Percentiles rank a stretch among this genome's conserved stretches.
Evolutionary conservation across 1,284 basidiomycete genomes (phyloP).

Genomic region (Moesziomyces sp.): DNA sequence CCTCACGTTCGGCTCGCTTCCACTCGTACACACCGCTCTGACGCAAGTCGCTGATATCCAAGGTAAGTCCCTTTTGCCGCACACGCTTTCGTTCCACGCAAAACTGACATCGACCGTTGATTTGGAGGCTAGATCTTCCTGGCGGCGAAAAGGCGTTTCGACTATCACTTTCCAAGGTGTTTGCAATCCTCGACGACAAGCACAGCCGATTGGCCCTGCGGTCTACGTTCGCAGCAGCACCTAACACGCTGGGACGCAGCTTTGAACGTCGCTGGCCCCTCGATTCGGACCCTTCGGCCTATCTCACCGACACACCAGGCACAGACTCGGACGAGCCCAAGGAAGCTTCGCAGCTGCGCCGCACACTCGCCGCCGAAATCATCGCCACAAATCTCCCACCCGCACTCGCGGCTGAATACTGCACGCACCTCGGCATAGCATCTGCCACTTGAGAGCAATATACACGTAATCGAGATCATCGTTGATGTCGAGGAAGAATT

Average conservation of each 20-base stretch:
- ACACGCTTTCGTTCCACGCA: no score
- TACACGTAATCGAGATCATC: background rate
- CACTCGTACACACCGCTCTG: slow-evolving; percentile 12
- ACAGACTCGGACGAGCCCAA: slow-evolving; percentile 14
- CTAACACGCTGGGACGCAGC: slow-evolving; percentile 32
- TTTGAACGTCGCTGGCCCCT: slow-evolving; percentile 36
- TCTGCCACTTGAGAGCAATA: background rate
- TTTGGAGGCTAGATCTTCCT: slow-evolving; percentile 19
- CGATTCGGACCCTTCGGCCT: slow-evolving; percentile 26
- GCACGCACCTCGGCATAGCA: slow-evolving; percentile 11
- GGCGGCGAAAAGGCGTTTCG: slow-evolving; percentile 37
- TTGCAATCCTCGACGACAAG: slow-evolving; percentile 27
- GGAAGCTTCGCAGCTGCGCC: slow-evolving; percentile 19
- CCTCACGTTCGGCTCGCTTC: slow-evolving; percentile 17
- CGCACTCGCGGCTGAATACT: slow-evolving; percentile 16
- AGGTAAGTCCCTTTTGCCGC: slow-evolving; percentile 14
- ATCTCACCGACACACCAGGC: background rate
- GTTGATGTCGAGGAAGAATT: slow-evolving; percentile 6
- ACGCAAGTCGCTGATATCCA: slow-evolving; percentile 29
- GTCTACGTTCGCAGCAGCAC: slow-evolving; percentile 28
- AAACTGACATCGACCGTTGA: slow-evolving; percentile 2
- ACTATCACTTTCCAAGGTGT: slow-evolving; percentile 22
- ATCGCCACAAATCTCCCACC: slow-evolving; percentile 27
- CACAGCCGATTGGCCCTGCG: slow-evolving; percentile 6
- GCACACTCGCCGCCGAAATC: slow-evolving; percentile 30